Evolutionary conservation across 2,329 filamentous ascomycete species (phyloP).

Genomic region (Diaporthe velutina): DNA sequence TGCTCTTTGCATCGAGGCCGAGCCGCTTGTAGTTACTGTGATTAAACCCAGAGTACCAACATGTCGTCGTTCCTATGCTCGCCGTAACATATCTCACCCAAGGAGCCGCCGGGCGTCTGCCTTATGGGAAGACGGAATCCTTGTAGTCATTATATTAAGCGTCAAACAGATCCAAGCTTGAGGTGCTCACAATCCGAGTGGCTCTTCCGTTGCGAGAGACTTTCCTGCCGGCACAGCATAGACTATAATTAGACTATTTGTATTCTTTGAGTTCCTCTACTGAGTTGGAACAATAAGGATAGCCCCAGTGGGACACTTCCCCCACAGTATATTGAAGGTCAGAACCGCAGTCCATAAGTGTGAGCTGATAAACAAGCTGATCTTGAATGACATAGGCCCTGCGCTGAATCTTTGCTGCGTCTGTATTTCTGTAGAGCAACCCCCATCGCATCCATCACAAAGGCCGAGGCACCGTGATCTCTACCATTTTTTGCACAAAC

Average conservation of each 20-base stretch:
- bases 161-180: constrained; percentile 40
- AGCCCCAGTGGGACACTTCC: too few relatives aligned
- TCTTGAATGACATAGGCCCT: constrained; percentile 49
- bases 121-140: constrained; percentile 51
- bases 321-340: too few relatives aligned
- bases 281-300: too few relatives aligned
- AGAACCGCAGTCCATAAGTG: constrained; percentile 44
- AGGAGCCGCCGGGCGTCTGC: constrained; percentile 51
- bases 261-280: too few relatives aligned
- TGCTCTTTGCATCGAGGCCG: constrained; percentile 55
- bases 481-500: constrained; percentile 40
- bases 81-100: constrained; percentile 65
- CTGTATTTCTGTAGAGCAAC: constrained; percentile 56
- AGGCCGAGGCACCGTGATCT: constrained; percentile 56
- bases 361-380: constrained; percentile 47
- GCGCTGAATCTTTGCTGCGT: constrained; percentile 46
- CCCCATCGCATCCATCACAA: constrained; percentile 73
- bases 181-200: constrained; percentile 38
- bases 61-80: constrained; percentile 58
- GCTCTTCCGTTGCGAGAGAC: background rate
- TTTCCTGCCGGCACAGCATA: constrained; percentile 57
- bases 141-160: constrained; percentile 38
- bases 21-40: constrained; percentile 61
- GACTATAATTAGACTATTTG: too few relatives aligned
- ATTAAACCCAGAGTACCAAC: constrained; percentile 61